Evolutionary conservation across 2,329 filamentous ascomycete genomes (phyloP), one percentile per base, ranked within the genome.

Genomic region (Chalara sp.): DNA sequence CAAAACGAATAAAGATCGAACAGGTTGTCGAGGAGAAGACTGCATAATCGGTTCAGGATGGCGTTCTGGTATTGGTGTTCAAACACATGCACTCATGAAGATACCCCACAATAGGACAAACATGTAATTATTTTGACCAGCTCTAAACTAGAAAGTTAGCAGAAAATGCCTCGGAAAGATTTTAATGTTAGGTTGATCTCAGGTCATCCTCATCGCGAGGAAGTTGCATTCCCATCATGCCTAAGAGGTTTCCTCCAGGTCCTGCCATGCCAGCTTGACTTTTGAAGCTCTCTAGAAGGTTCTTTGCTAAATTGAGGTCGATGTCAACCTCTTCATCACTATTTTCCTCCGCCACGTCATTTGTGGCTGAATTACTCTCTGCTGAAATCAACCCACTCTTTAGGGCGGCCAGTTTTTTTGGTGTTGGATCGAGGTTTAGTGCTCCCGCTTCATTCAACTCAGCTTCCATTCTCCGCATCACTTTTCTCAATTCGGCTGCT

Each of bases 211-310:
- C 89, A 61, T 95, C 89, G 53, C 87, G 77, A 0, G 92, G 92
- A 53, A 96, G 73, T 40, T 80, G 77, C 57, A 96, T 74, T 0
- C 90, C 90, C 84, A 97, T 86, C 70, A 95, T 79, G 6, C 84
- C 85, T 62, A 99, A 76, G 53, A 99, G 72, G 65, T 96, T 97
- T 1, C 91, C 84, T 2, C 87, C 87, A 1, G 93, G 93, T 0
- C 93, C 93, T 32, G 89, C 76, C 73, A 86, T 80, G 10, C 93
- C 93, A 13, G 76, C 89, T 67, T 97, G 92, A 12, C 87, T 85
- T 64, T 95, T 95, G 69, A 99, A 91, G 61, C 89, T 92, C 67
- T 96, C 89, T 1, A 99, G 74, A 49, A 99, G 74, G 62, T 97
- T 97, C 67, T 87, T 89, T 13, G 88, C 90, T 29, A 99, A 74